These are phyloP conservation scores for Beta macrorhiza DNA, from an alignment of 179 eudicot species.

Conservation along the genomic window DNA sequence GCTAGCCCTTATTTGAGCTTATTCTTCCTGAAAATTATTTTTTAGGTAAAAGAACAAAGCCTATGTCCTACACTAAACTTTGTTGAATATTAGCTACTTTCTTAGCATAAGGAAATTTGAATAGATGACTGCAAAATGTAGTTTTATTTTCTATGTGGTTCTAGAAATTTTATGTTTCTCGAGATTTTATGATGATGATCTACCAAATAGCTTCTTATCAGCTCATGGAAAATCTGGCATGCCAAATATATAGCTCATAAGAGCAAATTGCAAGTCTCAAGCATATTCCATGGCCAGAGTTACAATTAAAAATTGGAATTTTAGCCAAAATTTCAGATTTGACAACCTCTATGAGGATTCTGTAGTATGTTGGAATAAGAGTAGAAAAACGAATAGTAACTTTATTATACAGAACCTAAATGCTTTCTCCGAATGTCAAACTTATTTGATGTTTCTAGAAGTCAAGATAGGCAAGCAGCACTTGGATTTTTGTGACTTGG, in stretches of 20 bases:
- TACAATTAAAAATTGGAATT: not conserved
- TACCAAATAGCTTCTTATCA: too few relatives aligned
- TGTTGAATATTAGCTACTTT: too few relatives aligned
- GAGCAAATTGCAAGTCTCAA: not conserved
- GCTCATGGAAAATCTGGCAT: too few relatives aligned
- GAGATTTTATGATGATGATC: not conserved
- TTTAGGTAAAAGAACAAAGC: not conserved
- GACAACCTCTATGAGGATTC: not conserved
- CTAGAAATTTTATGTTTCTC: not conserved
- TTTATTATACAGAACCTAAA: not conserved
- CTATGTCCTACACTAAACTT: too few relatives aligned
- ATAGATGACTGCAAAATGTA: not conserved
- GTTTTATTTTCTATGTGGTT: not conserved
- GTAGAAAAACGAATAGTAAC: not conserved
- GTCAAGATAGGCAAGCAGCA: not conserved
- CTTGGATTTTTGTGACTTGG: not conserved
- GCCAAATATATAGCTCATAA: too few relatives aligned
- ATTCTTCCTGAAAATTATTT: not conserved
- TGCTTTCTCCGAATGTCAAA: not conserved
- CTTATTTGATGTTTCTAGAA: not conserved
- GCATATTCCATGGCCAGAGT: not conserved
- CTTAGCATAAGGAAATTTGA: not conserved
- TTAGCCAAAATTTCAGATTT: not conserved
- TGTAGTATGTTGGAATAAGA: too few relatives aligned
- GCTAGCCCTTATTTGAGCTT: not conserved